These are phyloP conservation scores for Thuidium tamariscinum DNA, from an alignment of 225 moss, liverwort and hornwort genomes.

Conservation along the genomic window DNA sequence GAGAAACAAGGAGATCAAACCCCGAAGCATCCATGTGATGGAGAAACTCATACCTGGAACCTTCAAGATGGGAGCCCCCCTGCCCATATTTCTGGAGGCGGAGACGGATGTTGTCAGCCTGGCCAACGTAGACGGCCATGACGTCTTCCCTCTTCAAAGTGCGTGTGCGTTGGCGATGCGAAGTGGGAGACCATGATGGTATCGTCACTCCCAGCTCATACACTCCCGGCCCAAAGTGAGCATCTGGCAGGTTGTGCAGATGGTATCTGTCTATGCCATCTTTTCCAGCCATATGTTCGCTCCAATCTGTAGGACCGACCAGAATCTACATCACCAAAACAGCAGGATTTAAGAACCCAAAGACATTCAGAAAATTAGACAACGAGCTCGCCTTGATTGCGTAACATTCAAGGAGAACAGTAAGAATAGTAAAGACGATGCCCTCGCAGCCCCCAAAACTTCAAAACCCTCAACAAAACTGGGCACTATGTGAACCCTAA, in stretches of 20 bases:
- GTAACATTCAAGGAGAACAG: background rate
- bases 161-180: slow-evolving; percentile 7
- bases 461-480: background rate
- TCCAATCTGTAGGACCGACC: slow-evolving; percentile 85
- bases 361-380: background rate
- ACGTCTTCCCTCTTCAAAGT: slow-evolving; percentile 58
- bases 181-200: slow-evolving; percentile 31
- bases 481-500: background rate
- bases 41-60: slow-evolving; percentile 4
- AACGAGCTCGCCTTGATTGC: background rate
- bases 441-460: background rate
- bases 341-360: slow-evolving; percentile 4
- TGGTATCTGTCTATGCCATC: slow-evolving; percentile 60
- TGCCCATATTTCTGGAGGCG: slow-evolving; percentile 84
- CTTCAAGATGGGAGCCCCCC: slow-evolving; percentile 83
- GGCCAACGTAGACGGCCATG: slow-evolving; percentile 74
- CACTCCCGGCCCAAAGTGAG: slow-evolving; percentile 68
- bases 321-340: slow-evolving; percentile 33
- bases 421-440: background rate
- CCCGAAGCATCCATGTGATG: background rate
- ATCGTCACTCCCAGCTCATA: slow-evolving; percentile 84
- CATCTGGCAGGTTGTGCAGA: slow-evolving; percentile 63
- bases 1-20: background rate
- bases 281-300: slow-evolving; percentile 44
- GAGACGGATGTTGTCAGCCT: slow-evolving; percentile 78